Evolutionary conservation across 257 asterid genomes (phyloP), one percentile per base, ranked within the genome.

Genomic region (Jasminum sambac): DNA sequence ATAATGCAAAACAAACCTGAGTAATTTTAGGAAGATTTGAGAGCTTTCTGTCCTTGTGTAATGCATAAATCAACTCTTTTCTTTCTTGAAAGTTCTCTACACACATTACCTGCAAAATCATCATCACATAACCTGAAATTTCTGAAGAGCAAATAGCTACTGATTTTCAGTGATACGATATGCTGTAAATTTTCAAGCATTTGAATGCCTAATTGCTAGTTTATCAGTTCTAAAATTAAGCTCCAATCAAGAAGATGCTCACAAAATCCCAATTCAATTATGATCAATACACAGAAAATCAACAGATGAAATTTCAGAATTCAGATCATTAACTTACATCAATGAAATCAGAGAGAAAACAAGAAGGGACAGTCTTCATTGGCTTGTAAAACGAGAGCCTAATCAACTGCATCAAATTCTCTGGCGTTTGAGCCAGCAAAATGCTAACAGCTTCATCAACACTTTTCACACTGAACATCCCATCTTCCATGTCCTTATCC

Each of bases 401-500:
- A 79, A 89, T 63, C 72, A 89, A 61, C 72, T 91, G 86, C 82
- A 77, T 83, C 79, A 91, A 66, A 70, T 87, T 89, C 16, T 72
- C 85, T 16, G 96, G 95, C 64, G 83, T 78, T 74, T 75, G 86
- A 8, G 97, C 91, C 82, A 91, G 78, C 89, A 91, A 80, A 55
- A 83, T 58, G 5, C 67, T 26, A 26, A 74, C 74, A 9, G 95
- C 97, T 78, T 91, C 97, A 38, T 91, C 96, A 67, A 91, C 86
- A 55, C 63, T 89, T 82, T 82, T 86, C 71, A 87, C 97, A 23
- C 24, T 76, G 65, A 91, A 89, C 93, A 91, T 30, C 64, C 97
- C 93, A 6, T 82, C 81, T 8, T 84, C 91, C 93, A 91, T 83
- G 72, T 91, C 97, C 75, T 82, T 86, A 64, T 91, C 93, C 82